Evolutionary conservation across 495 filamentous ascomycete genomes (phyloP), one percentile per base, ranked within the genome.

Genomic region (Hyphodiscus hymeniophilus): DNA sequence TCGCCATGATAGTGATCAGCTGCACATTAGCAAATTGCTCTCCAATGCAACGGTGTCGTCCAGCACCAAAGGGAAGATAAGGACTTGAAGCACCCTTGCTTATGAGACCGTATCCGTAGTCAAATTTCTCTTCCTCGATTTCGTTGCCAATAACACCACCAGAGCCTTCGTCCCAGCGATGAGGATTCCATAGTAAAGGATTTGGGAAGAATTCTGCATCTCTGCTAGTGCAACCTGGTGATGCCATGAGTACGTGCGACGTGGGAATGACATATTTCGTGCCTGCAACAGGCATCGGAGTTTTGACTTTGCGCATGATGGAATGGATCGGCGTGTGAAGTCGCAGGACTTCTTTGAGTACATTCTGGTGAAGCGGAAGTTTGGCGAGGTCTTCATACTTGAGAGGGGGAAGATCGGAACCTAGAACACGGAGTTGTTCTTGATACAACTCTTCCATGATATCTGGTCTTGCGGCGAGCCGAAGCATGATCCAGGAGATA

Each of bases 1-100:
- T 82, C n/a, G 84, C 86, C 40, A 84, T 68, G 55, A 98, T 94
- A 10, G 86, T 87, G 48, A 80, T 79, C 38, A 98, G 71, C 65
- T 98, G 91, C 51, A 95, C 73, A 61, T 94, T 94, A 46, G 92
- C 92, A 61, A 96, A 98, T 59, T 95, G 89, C 69, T 96, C 92
- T 38, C 92, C 92, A 59, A 98, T 96, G 64, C 92, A 98, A 8
- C 92, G 69, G 66, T 98, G 92, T 43, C 92, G 72, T 4, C 92
- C 92, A 1, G 89, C 92, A 2, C 92, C 92, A 60, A 98, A 98
- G 0, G 92, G 92, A 15, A 98, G 73, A 66, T 96, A 98, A 1
- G 92, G 90, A 39, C 82, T 89, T 22, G 68, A 69, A 4, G 88
- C 80, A 17, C 92, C 91, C 69, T 95, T 95, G 65, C 77, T 85